phyloP scores from a whole-genome alignment of 176 grass and related monocot species.

The Carex scoparia region DNA sequence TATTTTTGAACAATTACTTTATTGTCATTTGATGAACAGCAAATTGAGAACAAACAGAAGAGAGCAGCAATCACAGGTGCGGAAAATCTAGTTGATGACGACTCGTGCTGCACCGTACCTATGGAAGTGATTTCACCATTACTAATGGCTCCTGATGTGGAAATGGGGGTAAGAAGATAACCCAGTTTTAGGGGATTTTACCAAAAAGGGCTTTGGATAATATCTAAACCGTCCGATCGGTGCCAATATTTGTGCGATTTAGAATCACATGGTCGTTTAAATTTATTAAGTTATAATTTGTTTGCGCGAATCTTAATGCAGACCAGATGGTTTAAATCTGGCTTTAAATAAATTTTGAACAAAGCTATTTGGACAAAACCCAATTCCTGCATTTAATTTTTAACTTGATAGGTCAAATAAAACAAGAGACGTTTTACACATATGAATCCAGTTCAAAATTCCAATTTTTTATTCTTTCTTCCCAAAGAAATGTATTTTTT shows the following conservation, averaged over 20 bases:
- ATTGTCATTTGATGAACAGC: slow-evolving; percentile 27
- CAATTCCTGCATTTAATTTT: not conserved
- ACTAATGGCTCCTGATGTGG: slow-evolving; percentile 37
- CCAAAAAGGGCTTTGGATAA: too few species aligned
- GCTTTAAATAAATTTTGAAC: too few species aligned
- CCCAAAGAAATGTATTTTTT: not conserved
- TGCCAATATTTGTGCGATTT: too few species aligned
- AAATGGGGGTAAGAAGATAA: slow-evolving; percentile 39
- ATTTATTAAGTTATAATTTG: too few species aligned
- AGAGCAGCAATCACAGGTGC: not conserved
- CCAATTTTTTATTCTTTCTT: not conserved
- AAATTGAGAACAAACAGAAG: slow-evolving; percentile 49
- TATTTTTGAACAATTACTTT: not conserved
- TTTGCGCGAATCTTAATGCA: too few species aligned
- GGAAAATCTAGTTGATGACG: slow-evolving; percentile 25
- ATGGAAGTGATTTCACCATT: slow-evolving; percentile 40
- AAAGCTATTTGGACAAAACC: too few species aligned
- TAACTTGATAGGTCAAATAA: slow-evolving; percentile 2
- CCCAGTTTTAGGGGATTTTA: not conserved
- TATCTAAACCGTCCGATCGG: too few species aligned
- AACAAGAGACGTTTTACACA: not conserved
- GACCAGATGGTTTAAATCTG: too few species aligned
- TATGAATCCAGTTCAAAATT: not conserved
- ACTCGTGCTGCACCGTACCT: slow-evolving; percentile 17
- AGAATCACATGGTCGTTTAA: too few species aligned